Evolutionary conservation across 495 filamentous ascomycete genomes (phyloP).

Genomic region (Xylaria castorea): DNA sequence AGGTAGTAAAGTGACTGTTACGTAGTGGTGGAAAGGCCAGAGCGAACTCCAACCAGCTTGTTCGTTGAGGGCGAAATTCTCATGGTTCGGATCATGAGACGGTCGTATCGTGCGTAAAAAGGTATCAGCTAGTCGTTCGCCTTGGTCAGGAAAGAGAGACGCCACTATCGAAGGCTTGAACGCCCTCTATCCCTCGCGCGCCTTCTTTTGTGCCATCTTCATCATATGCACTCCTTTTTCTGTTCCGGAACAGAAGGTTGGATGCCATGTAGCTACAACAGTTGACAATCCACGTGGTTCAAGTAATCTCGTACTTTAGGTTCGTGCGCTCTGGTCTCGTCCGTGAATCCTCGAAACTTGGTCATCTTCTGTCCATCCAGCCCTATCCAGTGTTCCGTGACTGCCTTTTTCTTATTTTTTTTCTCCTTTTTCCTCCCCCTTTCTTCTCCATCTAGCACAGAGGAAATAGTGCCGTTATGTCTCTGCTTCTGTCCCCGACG

Average conservation of each 20-base stretch:
- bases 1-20: background rate
- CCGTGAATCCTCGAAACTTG: background rate
- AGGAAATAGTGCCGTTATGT: background rate
- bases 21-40: background rate
- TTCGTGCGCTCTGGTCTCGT: background rate
- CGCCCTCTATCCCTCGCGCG: background rate
- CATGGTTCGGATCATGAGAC: background rate
- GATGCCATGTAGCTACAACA: background rate
- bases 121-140: background rate
- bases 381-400: background rate
- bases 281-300: background rate
- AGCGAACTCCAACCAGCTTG: background rate
- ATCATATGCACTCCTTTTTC: background rate
- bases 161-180: background rate
- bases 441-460: no score
- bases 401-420: background rate
- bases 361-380: background rate
- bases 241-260: background rate
- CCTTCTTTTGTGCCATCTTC: background rate
- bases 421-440: background rate
- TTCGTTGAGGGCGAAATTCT: background rate
- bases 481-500: background rate
- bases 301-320: background rate
- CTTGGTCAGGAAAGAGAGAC: background rate
- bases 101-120: background rate